Base-by-base conservation (phyloP, 345 rosid species). In the Noccaea bulbosa region DNA sequence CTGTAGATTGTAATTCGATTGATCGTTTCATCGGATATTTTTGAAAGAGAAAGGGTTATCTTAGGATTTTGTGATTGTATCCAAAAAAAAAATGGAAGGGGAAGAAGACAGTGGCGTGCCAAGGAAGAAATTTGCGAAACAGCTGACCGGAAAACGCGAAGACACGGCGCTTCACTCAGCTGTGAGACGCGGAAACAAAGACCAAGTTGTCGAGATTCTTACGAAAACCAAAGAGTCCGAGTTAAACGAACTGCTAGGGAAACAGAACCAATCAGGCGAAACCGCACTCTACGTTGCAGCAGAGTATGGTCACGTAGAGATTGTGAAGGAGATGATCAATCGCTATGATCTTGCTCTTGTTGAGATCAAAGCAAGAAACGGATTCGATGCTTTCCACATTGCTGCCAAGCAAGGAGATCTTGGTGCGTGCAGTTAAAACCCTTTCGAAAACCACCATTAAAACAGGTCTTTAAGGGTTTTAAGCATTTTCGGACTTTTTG, bases 381-480 rank as follows among this genome's bases (percentile, higher is more conserved):
- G 99, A 0, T 94, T 89, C 33, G 99, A 94, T 72, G 97, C 99
- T 16, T 85, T 94, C 62, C 97, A 91, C 77, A 87, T 91, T 74
- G 97, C 97, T 72, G 96, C 97, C 9, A 94, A 94, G 82, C 96
- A 89, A 84, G 97, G 97, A 20, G 88, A 89, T 82, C 63, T 85
- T 41, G 93, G 99, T 91, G 81, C 38, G 74, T 70, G 4, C 16
- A 38, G 30, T 27, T 27, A 30, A 38, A 45, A 20, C 22, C 6
- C 32, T 49, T 30, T 17, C 0, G 3, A 44, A 35, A 46, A 0
- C 38, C 16, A 0, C 12, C 15, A 58, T 4, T 30, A 24, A 38
- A 45, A 47, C 16, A 7, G 12, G 0, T 35, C 41, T 47, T 35
- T 11, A 20, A 6, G 6, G 43, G n/a, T n/a, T 43, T 50, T 15